Evolutionary conservation across 1,139 yeast species (phyloP).

Genomic region (Magnusiomyces tetraspermus): DNA sequence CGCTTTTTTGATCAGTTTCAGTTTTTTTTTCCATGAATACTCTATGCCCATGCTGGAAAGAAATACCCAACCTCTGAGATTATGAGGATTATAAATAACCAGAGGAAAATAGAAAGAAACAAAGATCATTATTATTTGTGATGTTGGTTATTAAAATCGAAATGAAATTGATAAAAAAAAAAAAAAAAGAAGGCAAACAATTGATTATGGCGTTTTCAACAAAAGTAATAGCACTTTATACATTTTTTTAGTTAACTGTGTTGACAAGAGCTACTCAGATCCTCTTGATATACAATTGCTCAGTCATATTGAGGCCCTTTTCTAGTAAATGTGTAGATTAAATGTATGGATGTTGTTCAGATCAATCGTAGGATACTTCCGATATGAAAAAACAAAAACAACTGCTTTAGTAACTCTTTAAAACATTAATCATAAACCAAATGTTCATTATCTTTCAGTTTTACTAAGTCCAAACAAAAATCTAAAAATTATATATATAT

Average conservation of each 20-base stretch:
- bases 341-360: no score
- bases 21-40: no score
- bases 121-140: background rate
- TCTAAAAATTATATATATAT: background rate
- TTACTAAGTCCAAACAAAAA: no score
- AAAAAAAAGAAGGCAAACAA: background rate
- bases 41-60: no score
- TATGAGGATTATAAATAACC: no score
- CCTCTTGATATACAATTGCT: background rate
- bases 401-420: no score
- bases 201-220: background rate
- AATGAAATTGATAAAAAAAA: no score
- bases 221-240: background rate
- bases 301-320: background rate
- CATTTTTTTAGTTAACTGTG: no score
- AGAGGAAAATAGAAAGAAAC: no score
- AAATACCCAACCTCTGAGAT: no score
- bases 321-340: background rate
- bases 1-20: slow-evolving; percentile 52
- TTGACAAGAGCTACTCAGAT: background rate
- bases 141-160: background rate
- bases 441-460: no score
- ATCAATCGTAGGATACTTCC: background rate
- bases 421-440: no score
- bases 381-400: background rate